Percentiles rank a stretch among this genome's conserved stretches.
Conservation (phyloP, 805 yeast genomes). For the Candida dendrica region DNA sequence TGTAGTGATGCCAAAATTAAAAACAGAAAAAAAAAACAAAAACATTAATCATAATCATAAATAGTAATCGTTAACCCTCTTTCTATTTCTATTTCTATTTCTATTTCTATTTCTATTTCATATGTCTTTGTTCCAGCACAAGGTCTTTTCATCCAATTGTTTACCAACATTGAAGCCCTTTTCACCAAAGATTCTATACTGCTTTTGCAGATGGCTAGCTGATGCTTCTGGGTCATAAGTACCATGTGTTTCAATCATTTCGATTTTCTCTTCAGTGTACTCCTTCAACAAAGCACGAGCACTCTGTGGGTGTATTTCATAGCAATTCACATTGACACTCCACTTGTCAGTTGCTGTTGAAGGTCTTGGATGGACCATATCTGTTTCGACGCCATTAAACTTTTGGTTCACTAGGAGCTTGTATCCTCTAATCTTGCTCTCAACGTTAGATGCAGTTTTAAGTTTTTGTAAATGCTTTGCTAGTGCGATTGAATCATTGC, state of each 20-base stretch:
- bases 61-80: too few relatives aligned
- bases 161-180: conserved; percentile 17
- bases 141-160: not conserved
- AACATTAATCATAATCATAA: too few relatives aligned
- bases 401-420: conserved; percentile 28
- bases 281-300: conserved; percentile 16
- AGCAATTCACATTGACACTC: conserved; percentile 21
- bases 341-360: conserved; percentile 22
- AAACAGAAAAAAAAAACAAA: too few relatives aligned
- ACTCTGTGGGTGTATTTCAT: too few relatives aligned
- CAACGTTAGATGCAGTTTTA: conserved; percentile 4
- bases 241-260: conserved; percentile 18
- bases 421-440: conserved; percentile 29
- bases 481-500: not conserved
- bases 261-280: conserved; percentile 19
- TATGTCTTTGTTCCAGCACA: conserved; percentile 19
- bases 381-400: conserved; percentile 24
- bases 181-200: conserved; percentile 22
- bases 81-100: too few relatives aligned
- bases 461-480: not conserved
- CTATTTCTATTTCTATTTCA: too few relatives aligned
- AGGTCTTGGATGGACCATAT: conserved; percentile 16
- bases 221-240: not conserved
- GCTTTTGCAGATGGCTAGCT: conserved; percentile 7
- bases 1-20: too few relatives aligned